These are phyloP conservation scores for Cladorrhinum samala DNA, from an alignment of 495 filamentous ascomycete species.

Conservation along the genomic window DNA sequence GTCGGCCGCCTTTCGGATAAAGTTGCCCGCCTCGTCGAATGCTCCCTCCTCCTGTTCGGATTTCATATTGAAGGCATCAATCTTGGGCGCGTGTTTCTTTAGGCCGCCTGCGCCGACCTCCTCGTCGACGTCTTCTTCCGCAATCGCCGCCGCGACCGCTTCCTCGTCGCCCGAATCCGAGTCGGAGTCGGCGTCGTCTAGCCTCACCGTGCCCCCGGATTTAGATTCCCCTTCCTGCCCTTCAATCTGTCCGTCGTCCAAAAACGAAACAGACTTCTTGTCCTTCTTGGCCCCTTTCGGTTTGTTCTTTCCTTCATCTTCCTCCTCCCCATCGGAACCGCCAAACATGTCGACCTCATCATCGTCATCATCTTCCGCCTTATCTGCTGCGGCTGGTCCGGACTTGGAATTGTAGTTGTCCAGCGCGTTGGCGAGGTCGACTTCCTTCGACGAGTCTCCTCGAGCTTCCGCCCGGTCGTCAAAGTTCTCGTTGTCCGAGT, in stretches of 20 bases:
- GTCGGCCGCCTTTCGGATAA: slow-evolving; percentile 79
- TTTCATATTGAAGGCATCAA: slow-evolving; percentile 95
- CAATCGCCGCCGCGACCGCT: slow-evolving; percentile 57
- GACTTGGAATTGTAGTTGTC: slow-evolving; percentile 35
- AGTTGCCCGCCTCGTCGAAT: slow-evolving; percentile 89
- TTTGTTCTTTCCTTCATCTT: slow-evolving; percentile 31
- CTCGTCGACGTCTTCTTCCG: slow-evolving; percentile 67
- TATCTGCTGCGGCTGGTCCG: slow-evolving; percentile 19
- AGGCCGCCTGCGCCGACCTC: slow-evolving; percentile 84
- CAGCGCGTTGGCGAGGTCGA: slow-evolving; percentile 37
- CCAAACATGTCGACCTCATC: slow-evolving; percentile 91
- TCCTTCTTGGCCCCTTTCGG: slow-evolving; percentile 56
- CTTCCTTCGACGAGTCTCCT: slow-evolving; percentile 36
- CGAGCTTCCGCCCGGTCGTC: slow-evolving; percentile 59
- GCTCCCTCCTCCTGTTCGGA: slow-evolving; percentile 85
- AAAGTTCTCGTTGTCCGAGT: slow-evolving; percentile 90
- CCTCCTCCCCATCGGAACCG: slow-evolving; percentile 54
- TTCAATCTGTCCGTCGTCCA: slow-evolving; percentile 71
- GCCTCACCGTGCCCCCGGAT: slow-evolving; percentile 58
- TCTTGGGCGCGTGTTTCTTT: slow-evolving; percentile 90
- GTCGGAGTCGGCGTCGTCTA: slow-evolving; percentile 43
- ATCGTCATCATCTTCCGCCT: slow-evolving; percentile 45
- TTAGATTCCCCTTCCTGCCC: slow-evolving; percentile 75
- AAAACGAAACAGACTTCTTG: slow-evolving; percentile 66
- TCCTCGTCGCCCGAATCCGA: slow-evolving; percentile 68